Base-by-base conservation (phyloP, 2,329 filamentous ascomycete species). In the Trichoderma semiorbis region DNA sequence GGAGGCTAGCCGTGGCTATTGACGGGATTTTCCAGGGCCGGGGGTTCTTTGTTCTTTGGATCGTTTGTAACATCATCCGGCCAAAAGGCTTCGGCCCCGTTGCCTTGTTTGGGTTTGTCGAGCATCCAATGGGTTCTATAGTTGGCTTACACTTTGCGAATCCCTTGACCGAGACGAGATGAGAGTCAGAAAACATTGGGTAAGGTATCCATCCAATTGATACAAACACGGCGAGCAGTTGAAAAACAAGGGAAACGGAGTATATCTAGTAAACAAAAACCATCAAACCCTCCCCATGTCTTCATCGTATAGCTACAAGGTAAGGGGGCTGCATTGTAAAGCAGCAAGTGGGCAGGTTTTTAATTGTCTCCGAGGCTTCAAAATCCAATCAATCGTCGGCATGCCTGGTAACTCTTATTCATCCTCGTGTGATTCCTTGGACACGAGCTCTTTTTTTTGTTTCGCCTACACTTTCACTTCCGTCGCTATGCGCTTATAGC, bases 401-500 rank as follows among this genome's bases (percentile, higher is more conserved):
- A 32, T 24, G 30, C 12, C 43, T 34, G 21, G 62, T 14, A 32
- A 34, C 43, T 36, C 16, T n/a, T 12, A 5, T 14, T n/a, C 7
- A 24, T 4, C 21, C 50, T 55, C 26, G 61, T 21, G 5, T 55
- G 47, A 24, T 53, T 55, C 14, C 32, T 21, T 26, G 5, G 28
- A 7, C 34, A 43, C 34, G 16, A 30, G 50, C 50, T 26, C 50
- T 26, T 34, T 30, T 4, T 16, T 66, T 39, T 32, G n/a, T 24
- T 61, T 61, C 21, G 21, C n/a, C 11, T n/a, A 21, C 18, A n/a
- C 43, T 5, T 47, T 47, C 18, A 47, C 18, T 6, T 7, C 36
- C 66, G 66, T 69, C 36, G 34, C 53, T 69, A 69, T 69, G 66
- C 66, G 66, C 55, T 12, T 50, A 30, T 69, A 61, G 50, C 66